Percentiles rank a stretch among this genome's conserved stretches.
These are phyloP conservation scores for Hymenoscyphus linearis DNA, from an alignment of 2,329 filamentous ascomycete species.

Conservation along the genomic window DNA sequence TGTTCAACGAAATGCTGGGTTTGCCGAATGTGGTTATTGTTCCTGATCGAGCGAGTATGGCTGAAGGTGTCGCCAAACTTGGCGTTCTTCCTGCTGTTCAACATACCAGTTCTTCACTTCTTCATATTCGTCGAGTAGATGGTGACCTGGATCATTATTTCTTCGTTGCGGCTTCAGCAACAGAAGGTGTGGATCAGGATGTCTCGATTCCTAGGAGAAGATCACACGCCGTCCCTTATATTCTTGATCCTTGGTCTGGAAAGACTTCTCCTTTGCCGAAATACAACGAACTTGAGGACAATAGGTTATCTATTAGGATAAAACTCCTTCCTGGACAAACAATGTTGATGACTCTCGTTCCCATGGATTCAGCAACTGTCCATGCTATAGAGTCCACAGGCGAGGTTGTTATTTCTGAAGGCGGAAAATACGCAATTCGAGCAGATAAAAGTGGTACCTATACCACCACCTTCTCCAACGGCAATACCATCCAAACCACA, in stretches of 20 bases:
- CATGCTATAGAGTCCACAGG: background rate
- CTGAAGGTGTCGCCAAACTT: background rate
- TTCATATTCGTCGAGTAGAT: slow-evolving; percentile 3
- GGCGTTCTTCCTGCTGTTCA: background rate
- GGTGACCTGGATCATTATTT: slow-evolving; percentile 1
- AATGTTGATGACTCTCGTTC: slow-evolving; percentile 1
- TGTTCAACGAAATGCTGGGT: background rate
- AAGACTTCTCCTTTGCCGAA: background rate
- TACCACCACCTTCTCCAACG: background rate
- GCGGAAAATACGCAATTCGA: background rate
- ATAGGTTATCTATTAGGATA: background rate
- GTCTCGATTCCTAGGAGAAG: background rate
- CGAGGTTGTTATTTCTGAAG: background rate
- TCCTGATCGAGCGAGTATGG: slow-evolving; percentile 1
- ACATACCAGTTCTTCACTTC: background rate
- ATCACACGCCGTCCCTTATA: slow-evolving; percentile 1
- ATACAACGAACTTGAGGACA: background rate
- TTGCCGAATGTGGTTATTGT: slow-evolving; percentile 4
- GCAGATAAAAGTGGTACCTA: background rate
- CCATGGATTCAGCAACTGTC: background rate
- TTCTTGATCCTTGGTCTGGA: slow-evolving; percentile 3
- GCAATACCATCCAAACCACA: background rate
- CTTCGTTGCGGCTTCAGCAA: background rate
- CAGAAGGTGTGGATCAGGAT: slow-evolving; percentile 1
- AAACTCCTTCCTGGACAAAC: background rate